Conservation (phyloP, 345 rosid species). For the Syzygium aqueum region DNA sequence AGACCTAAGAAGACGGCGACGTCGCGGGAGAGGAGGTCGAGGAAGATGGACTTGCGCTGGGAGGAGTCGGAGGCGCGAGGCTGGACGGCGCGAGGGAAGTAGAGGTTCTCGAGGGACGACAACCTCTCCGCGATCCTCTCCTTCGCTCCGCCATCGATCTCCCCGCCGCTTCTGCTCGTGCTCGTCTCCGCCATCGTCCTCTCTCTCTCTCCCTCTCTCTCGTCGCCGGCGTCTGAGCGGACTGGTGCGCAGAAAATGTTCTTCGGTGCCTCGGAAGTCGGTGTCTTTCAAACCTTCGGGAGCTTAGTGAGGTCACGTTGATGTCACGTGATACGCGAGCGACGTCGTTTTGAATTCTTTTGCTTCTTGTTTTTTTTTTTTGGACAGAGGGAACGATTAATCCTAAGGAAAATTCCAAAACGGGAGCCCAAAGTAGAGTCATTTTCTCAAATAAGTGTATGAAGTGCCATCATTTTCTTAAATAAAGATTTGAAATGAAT, state of each 20-base stretch:
- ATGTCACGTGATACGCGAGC: neutral
- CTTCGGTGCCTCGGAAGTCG: neutral
- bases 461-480: too few relatives aligned
- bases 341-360: neutral
- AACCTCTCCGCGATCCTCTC: slow-evolving; percentile 62
- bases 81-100: slow-evolving; percentile 76
- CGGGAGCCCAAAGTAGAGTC: too few relatives aligned
- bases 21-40: slow-evolving; percentile 82
- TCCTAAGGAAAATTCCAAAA: too few relatives aligned
- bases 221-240: neutral
- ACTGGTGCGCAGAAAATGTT: neutral
- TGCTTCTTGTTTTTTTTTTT: neutral
- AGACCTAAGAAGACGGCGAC: slow-evolving; percentile 80
- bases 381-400: too few relatives aligned
- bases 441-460: too few relatives aligned
- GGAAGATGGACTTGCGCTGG: slow-evolving; percentile 71
- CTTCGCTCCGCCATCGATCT: slow-evolving; percentile 26
- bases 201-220: neutral
- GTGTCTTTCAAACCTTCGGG: neutral
- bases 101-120: slow-evolving; percentile 58
- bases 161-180: slow-evolving; percentile 9
- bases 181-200: neutral
- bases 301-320: neutral
- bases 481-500: too few relatives aligned
- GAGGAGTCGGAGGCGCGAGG: slow-evolving; percentile 39